Conservation (phyloP, 2,329 filamentous ascomycete genomes). For the Apiospora rasikravindrae region DNA sequence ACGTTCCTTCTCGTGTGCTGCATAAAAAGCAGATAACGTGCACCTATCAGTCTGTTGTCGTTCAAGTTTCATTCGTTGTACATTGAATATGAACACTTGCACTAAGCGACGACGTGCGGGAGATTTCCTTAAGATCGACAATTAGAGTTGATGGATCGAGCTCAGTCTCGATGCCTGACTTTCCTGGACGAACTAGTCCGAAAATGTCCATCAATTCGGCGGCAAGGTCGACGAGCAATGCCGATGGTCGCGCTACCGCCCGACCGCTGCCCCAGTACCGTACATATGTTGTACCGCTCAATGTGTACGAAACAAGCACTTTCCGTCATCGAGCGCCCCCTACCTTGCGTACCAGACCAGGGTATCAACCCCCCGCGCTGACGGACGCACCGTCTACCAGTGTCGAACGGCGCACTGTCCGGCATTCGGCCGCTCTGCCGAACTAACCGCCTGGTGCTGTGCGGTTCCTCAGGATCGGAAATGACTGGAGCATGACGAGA, state of each 20-base stretch:
- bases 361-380: neutral
- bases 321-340: conserved; percentile 11
- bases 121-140: conserved; percentile 20
- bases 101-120: neutral
- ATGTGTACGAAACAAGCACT: conserved; percentile 16
- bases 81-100: neutral
- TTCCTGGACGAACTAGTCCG: neutral
- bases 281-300: neutral
- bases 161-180: neutral
- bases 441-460: conserved; percentile 17
- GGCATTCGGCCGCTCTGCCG: conserved; percentile 16
- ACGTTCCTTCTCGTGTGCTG: neutral
- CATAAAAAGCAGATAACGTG: neutral
- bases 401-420: neutral
- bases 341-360: neutral
- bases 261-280: neutral
- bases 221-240: conserved; percentile 9
- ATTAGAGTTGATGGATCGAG: conserved; percentile 19
- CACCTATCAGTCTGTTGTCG: neutral
- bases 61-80: too few species aligned
- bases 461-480: neutral
- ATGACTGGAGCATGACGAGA: conserved; percentile 16
- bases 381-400: neutral
- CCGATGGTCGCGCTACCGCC: neutral
- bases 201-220: conserved; percentile 12